Evolutionary conservation across 768 basidiomycete species (phyloP).

Genomic region (Trametes coccinea): DNA sequence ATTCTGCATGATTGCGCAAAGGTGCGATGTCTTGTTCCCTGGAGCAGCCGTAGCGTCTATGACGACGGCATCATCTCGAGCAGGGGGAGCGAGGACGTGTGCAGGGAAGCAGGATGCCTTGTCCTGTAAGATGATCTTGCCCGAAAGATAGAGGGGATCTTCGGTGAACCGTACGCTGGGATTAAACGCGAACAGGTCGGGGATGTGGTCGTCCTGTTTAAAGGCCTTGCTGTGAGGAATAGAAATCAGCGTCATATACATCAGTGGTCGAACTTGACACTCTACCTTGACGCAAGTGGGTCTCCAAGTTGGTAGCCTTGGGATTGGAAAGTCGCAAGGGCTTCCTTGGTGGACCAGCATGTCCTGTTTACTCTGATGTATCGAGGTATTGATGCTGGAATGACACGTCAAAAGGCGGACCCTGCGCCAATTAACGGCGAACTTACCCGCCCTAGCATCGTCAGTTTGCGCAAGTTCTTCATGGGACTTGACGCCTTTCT

Average conservation of each 20-base stretch:
- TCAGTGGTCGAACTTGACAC: background rate
- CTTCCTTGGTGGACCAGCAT: slow-evolving; percentile 66
- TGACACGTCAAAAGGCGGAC: background rate
- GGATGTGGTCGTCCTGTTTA: slow-evolving; percentile 75
- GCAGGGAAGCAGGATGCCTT: slow-evolving; percentile 98
- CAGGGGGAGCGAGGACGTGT: slow-evolving; percentile 75
- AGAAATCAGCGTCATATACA: background rate
- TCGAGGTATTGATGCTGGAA: slow-evolving; percentile 69
- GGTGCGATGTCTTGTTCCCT: slow-evolving; percentile 95
- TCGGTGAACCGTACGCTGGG: slow-evolving; percentile 66
- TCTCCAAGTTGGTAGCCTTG: slow-evolving; percentile 56
- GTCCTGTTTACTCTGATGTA: slow-evolving; percentile 84
- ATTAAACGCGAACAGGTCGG: slow-evolving; percentile 77
- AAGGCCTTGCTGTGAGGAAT: slow-evolving; percentile 55
- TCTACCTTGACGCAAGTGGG: slow-evolving; percentile 56
- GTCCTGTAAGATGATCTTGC: slow-evolving; percentile 92
- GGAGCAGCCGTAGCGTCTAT: slow-evolving; percentile 97
- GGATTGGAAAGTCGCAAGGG: slow-evolving; percentile 54
- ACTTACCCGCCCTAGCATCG: slow-evolving; percentile 65
- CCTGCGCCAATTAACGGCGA: background rate
- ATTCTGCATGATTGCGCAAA: slow-evolving; percentile 84
- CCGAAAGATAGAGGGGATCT: slow-evolving; percentile 69
- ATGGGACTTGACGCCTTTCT: slow-evolving; percentile 64
- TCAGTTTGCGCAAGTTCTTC: slow-evolving; percentile 60
- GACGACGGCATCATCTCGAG: slow-evolving; percentile 52